These are phyloP conservation scores for Dactylonectria estremocensis DNA, from an alignment of 2,329 filamentous ascomycete species.

Conservation along the genomic window DNA sequence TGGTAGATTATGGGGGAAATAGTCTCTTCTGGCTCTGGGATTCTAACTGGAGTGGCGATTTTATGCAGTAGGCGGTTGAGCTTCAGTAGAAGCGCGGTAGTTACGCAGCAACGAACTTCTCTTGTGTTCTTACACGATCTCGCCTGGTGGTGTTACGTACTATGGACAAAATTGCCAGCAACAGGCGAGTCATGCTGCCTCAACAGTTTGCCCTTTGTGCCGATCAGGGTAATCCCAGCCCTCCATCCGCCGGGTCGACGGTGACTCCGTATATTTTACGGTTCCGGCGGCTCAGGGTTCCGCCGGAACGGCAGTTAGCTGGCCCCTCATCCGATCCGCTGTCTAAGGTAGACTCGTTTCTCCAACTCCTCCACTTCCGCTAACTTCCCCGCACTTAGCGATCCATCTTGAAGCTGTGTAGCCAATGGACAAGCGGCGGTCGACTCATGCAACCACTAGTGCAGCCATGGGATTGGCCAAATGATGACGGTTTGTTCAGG, in stretches of 20 bases:
- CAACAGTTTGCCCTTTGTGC: neutral
- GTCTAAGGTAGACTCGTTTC: too few species aligned
- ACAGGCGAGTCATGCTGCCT: neutral
- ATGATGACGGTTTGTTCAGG: neutral
- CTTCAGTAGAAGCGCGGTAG: neutral
- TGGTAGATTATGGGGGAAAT: neutral
- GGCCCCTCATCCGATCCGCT: neutral
- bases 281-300: slow-evolving; percentile 6
- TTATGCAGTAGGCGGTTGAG: neutral
- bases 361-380: neutral
- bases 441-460: neutral
- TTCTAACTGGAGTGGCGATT: slow-evolving; percentile 20
- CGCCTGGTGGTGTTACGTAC: neutral
- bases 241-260: neutral
- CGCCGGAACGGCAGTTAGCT: neutral
- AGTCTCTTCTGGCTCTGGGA: slow-evolving; percentile 34
- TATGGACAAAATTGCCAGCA: neutral
- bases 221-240: neutral
- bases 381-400: neutral
- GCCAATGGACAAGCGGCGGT: neutral
- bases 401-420: neutral
- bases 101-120: neutral
- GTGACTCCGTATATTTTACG: neutral
- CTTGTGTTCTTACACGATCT: neutral
- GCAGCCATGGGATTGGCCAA: neutral